These are phyloP conservation scores for Psilocybe azurescens DNA, from an alignment of 768 basidiomycete species.

Conservation along the genomic window DNA sequence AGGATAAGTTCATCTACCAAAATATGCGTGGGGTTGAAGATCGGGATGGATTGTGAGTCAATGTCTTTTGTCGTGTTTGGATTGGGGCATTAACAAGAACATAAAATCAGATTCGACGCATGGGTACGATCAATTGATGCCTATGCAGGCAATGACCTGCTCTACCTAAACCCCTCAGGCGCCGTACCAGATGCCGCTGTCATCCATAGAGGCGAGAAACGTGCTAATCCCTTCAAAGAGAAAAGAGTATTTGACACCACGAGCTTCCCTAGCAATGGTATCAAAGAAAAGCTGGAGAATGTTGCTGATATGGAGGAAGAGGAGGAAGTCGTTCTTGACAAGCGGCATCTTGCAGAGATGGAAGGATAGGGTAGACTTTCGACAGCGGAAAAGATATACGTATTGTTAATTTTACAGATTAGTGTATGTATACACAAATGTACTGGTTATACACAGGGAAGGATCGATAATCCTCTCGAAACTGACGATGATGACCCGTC, in stretches of 20 bases:
- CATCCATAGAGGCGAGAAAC: slow-evolving; percentile 60
- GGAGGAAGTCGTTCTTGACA: slow-evolving; percentile 42
- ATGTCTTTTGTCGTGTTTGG: neutral
- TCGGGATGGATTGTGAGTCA: slow-evolving; percentile 69
- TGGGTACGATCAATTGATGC: slow-evolving; percentile 82
- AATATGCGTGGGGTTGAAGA: slow-evolving; percentile 88
- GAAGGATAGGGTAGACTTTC: slow-evolving; percentile 45
- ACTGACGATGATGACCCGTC: neutral
- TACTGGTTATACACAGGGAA: slow-evolving; percentile 1
- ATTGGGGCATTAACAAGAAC: no score
- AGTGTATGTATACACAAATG: slow-evolving; percentile 10
- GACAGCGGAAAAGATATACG: neutral
- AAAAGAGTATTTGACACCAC: slow-evolving; percentile 72
- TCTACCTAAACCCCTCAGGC: slow-evolving; percentile 79
- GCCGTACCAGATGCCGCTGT: slow-evolving; percentile 75
- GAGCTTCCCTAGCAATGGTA: slow-evolving; percentile 43
- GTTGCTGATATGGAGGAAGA: slow-evolving; percentile 47
- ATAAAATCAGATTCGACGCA: slow-evolving; percentile 70
- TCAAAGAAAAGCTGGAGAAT: slow-evolving; percentile 39
- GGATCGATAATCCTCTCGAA: neutral
- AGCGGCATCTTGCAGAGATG: slow-evolving; percentile 52
- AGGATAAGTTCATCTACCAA: slow-evolving; percentile 84
- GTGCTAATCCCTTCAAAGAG: slow-evolving; percentile 70
- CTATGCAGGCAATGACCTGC: slow-evolving; percentile 79
- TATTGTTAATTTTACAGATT: slow-evolving; percentile 16